Conservation (phyloP, 2,329 filamentous ascomycete genomes). For the Fusarium brachygibbosum region DNA sequence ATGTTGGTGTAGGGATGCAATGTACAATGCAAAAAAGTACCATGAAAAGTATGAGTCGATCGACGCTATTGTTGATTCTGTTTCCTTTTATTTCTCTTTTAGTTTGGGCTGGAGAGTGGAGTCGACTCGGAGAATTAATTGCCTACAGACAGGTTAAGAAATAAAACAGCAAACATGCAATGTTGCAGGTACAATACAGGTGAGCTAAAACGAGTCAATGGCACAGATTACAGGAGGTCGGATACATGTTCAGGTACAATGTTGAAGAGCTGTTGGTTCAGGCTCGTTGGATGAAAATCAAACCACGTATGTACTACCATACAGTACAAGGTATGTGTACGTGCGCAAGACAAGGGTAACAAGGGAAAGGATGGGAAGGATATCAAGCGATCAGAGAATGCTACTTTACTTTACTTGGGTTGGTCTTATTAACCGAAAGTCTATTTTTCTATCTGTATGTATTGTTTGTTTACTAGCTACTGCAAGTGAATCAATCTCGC, state of each 20-base stretch:
- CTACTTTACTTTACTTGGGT: neutral
- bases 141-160: neutral
- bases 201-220: neutral
- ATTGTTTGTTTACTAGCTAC: no score
- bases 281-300: slow-evolving; percentile 29
- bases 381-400: neutral
- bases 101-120: slow-evolving; percentile 22
- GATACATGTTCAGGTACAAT: neutral
- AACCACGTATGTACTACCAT: slow-evolving; percentile 7
- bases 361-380: no score
- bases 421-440: neutral
- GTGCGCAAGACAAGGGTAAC: slow-evolving; percentile 12
- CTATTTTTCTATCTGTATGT: neutral
- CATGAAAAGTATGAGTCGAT: slow-evolving; percentile 18
- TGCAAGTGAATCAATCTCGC: neutral
- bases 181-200: neutral
- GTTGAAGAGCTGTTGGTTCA: neutral
- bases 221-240: neutral
- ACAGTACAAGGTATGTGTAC: slow-evolving; percentile 2
- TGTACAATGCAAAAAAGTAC: neutral
- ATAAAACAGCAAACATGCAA: neutral
- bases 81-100: neutral
- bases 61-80: slow-evolving; percentile 30
- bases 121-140: slow-evolving; percentile 30
- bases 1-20: neutral